These are phyloP conservation scores for Scutellaria galericulata DNA, from an alignment of 257 asterid genomes.

Conservation along the genomic window DNA sequence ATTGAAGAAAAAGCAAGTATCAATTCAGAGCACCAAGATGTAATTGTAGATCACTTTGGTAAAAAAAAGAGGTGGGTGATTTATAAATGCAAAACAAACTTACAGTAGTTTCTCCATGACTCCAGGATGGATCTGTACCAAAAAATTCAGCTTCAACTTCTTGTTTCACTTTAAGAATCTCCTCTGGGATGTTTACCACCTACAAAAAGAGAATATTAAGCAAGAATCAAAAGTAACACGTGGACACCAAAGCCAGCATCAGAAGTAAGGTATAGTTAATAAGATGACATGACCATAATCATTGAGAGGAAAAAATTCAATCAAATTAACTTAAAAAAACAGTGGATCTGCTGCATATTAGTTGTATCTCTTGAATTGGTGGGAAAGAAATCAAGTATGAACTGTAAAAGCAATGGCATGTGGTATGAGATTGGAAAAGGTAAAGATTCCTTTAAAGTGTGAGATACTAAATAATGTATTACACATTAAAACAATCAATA, in stretches of 20 bases:
- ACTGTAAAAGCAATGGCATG: not conserved
- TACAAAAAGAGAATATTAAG: constrained; percentile 35
- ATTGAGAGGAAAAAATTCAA: too few relatives aligned
- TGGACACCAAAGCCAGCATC: constrained; percentile 1
- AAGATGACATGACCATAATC: not conserved
- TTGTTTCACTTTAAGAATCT: constrained; percentile 70
- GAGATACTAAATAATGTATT: not conserved
- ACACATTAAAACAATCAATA: not conserved
- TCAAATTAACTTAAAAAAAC: constrained; percentile 18
- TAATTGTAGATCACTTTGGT: not conserved
- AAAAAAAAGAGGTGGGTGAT: not conserved
- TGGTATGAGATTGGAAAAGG: not conserved
- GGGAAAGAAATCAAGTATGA: not conserved
- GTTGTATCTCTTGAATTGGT: not conserved
- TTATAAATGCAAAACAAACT: constrained; percentile 38
- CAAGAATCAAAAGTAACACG: constrained; percentile 16
- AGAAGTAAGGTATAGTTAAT: constrained; percentile 13
- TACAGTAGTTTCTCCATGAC: constrained; percentile 71
- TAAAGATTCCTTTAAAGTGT: not conserved
- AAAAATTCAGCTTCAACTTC: constrained; percentile 86
- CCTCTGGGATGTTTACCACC: constrained; percentile 68
- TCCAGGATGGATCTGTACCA: constrained; percentile 76
- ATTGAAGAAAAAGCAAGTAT: not conserved
- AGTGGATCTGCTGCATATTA: not conserved
- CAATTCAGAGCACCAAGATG: constrained; percentile 1